Base-by-base conservation (phyloP, 169 alveolate species). In the Eimeria sp. region DNA sequence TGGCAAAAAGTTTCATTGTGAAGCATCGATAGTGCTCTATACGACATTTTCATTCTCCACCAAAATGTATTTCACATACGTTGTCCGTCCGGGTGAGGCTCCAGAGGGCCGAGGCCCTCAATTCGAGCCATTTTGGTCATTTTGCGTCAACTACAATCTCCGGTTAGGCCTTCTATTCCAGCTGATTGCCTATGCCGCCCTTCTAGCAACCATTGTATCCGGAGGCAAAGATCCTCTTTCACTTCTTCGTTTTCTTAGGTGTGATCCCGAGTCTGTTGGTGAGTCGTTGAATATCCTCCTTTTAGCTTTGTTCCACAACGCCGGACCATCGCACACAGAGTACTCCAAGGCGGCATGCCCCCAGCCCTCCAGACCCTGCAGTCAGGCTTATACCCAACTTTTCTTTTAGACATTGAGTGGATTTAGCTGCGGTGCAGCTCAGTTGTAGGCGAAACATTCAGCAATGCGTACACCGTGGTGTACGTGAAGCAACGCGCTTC, bases 31-130 rank as follows among this genome's bases (percentile, higher is more conserved):
- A 43, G 18, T 46, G 90, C 62, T 49, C 18, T n/a, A 30, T 6
- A 23, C 49, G 43, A 37, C 76, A 3, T 18, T 60, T 40, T 62
- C 37, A 18, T 62, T 85, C 64, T 0, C 14, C 40, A 6, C 8
- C 1, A 98, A 95, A 71, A 98, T 98, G 99, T 98, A 96, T 95
- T 98, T 98, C 97, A 98, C 99, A 14, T 98, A 98, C 95, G 99
- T 98, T 30, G 99, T 98, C 46, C 98, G 99, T 74, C 99, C 99
- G 62, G 99, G 99, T 27, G 99, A 98, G 98, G 99, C 99, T 78
- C 99, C 99, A 30, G 99, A 98, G 97, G 99, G 99, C 90, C 98
- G 99, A 49, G 99, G 99, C 27, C 99, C 99, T 40, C 99, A 98
- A 94, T 98, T 98, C 95, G 98, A 97, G 95, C 99, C 99, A 54